These are phyloP conservation scores for Fusarium protoensiforme DNA, from an alignment of 2,329 filamentous ascomycete genomes.

Conservation along the genomic window DNA sequence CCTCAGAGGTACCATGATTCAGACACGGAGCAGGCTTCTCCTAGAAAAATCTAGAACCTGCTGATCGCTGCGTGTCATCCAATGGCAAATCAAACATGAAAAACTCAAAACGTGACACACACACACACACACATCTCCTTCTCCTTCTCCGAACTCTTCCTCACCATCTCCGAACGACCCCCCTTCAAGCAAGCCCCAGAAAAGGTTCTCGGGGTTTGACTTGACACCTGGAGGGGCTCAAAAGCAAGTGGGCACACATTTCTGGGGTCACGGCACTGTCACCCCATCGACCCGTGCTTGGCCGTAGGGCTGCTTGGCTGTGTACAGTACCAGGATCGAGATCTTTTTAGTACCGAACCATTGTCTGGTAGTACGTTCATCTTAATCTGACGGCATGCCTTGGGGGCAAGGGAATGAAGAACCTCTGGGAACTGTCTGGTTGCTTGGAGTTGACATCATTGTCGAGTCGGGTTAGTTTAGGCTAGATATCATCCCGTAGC, in stretches of 20 bases:
- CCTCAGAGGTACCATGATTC: neutral
- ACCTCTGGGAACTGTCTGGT: neutral
- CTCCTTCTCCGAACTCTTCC: neutral
- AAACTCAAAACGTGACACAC: neutral
- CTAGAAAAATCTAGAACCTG: constrained; percentile 10
- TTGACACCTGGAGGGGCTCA: neutral
- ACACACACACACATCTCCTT: no score
- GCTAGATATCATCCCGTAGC: neutral
- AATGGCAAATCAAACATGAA: neutral
- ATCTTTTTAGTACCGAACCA: constrained; percentile 1
- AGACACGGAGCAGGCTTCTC: constrained; percentile 3
- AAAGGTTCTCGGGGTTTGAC: neutral
- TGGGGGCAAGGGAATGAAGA: neutral
- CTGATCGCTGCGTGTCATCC: constrained; percentile 7
- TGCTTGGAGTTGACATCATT: neutral
- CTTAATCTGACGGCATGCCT: constrained; percentile 1
- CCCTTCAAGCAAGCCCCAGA: neutral
- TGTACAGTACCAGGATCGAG: constrained; percentile 8
- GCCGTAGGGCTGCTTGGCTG: neutral
- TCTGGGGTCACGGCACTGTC: constrained; percentile 4
- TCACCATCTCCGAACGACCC: neutral
- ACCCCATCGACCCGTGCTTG: constrained; percentile 3
- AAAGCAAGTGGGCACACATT: constrained; percentile 4
- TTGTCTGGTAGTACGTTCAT: neutral
- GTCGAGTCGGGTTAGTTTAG: neutral